Evolutionary conservation across 1,284 basidiomycete genomes (phyloP).

Genomic region (Tranzscheliella williamsii): DNA sequence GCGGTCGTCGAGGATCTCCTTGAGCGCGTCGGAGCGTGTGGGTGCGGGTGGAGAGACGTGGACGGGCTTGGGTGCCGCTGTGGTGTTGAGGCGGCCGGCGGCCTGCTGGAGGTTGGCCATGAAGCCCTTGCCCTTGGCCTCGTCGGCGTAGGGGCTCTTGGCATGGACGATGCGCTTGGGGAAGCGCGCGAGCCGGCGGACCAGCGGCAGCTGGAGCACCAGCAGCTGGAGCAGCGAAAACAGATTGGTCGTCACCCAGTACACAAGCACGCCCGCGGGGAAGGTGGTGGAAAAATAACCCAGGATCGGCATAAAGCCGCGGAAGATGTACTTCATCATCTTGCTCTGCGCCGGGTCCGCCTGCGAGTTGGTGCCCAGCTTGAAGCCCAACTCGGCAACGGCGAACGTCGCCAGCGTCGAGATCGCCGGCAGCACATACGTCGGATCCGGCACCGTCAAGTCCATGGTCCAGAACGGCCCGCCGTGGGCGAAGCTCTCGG

Average conservation of each 20-base stretch:
- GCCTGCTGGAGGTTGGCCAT: slow-evolving; percentile 31
- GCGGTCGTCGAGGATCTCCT: slow-evolving; percentile 30
- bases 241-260: slow-evolving; percentile 66
- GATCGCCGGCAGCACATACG: slow-evolving; percentile 73
- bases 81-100: slow-evolving; percentile 6
- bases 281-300: slow-evolving; percentile 68
- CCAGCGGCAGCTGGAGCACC: slow-evolving; percentile 32
- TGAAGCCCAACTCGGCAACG: slow-evolving; percentile 69
- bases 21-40: not conserved
- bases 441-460: slow-evolving; percentile 77
- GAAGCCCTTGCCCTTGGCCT: slow-evolving; percentile 13
- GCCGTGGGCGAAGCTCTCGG: slow-evolving; percentile 75
- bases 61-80: not conserved
- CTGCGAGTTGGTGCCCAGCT: slow-evolving; percentile 64
- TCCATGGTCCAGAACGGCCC: slow-evolving; percentile 78
- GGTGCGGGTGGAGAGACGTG: not conserved
- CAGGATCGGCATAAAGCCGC: slow-evolving; percentile 68
- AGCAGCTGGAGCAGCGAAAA: slow-evolving; percentile 66
- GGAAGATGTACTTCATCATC: slow-evolving; percentile 75
- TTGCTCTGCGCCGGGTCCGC: slow-evolving; percentile 63
- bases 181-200: slow-evolving; percentile 32
- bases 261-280: slow-evolving; percentile 69
- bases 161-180: slow-evolving; percentile 40
- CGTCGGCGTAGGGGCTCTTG: slow-evolving; percentile 32
- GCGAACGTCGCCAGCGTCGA: slow-evolving; percentile 71